Evolutionary conservation across 768 basidiomycete species (phyloP), one percentile per base, ranked within the genome.

Genomic region (Chalciporus chontae): DNA sequence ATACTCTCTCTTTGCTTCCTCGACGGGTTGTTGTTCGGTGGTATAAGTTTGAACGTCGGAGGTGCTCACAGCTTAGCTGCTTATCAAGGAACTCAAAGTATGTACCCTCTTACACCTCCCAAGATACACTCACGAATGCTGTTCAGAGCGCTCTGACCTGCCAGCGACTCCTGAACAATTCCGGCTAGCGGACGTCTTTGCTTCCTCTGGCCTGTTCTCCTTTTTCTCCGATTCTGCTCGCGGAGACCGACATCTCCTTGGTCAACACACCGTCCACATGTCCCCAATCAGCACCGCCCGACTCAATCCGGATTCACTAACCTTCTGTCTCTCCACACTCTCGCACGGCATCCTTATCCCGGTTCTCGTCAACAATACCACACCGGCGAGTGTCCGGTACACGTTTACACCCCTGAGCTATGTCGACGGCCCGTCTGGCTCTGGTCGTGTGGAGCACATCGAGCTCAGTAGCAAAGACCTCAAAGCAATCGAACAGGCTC

Each of bases 281-380:
- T 90, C 92, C 0, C 94, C 94, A 9, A 92, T 91, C 59, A 91
- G 93, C 65, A 96, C 94, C 3, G 94, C 94, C 4, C 84, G 86
- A 18, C 74, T 98, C 39, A 94, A 95, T 58, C 91, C 90, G 10
- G 75, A 85, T 51, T 75, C 70, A 13, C 74, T 81, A 45, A 82
- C 81, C 3, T 94, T 85, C 64, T 95, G 92, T 59, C 74, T 94
- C 17, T 73, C 85, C 2, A 65, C 74, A 9, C 70, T 76, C 40
- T 69, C 74, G 9, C 68, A 71, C 7, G 73, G 76, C 45, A 79
- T 88, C 26, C 77, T 91, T 46, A 71, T 96, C 41, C 94, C 94
- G 1, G 70, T 96, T 29, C 75, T 94, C 40, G 78, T 96, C 66
- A 96, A 97, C 72, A 94, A 95, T 68, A 93, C 94, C 8, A 76